phyloP scores from a whole-genome alignment of 106 monocot genomes.

The Dioscorea dumetorum region DNA sequence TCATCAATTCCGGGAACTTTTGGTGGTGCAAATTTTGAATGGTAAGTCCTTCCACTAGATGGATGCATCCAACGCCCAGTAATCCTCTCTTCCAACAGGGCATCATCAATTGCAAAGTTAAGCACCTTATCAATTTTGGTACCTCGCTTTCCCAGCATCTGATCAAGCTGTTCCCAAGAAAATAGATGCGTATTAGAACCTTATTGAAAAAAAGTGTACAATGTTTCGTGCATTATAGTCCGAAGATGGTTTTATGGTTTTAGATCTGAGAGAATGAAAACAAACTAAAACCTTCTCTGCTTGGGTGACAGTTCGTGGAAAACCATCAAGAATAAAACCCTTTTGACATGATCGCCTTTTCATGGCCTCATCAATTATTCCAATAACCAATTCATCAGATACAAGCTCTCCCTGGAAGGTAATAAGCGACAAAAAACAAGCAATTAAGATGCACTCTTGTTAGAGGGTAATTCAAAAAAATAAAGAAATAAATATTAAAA shows the following conservation, averaged over 20 bases:
- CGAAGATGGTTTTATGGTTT: not conserved
- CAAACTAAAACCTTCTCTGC: slow-evolving; percentile 68
- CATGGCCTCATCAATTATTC: slow-evolving; percentile 95
- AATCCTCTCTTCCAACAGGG: slow-evolving; percentile 88
- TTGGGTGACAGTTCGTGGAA: slow-evolving; percentile 92
- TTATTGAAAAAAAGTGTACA: not conserved
- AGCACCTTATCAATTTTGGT: slow-evolving; percentile 91
- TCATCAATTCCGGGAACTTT: slow-evolving; percentile 86
- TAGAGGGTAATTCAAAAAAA: too few relatives aligned
- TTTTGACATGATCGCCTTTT: slow-evolving; percentile 94
- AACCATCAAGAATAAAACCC: slow-evolving; percentile 99
- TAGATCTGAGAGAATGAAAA: not conserved
- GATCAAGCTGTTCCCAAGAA: slow-evolving; percentile 74
- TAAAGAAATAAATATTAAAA: too few relatives aligned
- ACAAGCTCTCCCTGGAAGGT: slow-evolving; percentile 83
- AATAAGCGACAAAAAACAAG: slow-evolving; percentile 3
- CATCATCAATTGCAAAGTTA: slow-evolving; percentile 96
- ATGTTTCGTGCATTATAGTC: not conserved
- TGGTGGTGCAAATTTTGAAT: slow-evolving; percentile 89
- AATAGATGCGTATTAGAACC: not conserved
- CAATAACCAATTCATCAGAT: slow-evolving; percentile 96
- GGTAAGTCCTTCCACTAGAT: slow-evolving; percentile 83
- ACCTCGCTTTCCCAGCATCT: slow-evolving; percentile 75
- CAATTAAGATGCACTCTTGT: too few relatives aligned
- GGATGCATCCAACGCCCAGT: slow-evolving; percentile 98